phyloP scores from a whole-genome alignment of 345 rosid species.

The Hypericum perforatum region DNA sequence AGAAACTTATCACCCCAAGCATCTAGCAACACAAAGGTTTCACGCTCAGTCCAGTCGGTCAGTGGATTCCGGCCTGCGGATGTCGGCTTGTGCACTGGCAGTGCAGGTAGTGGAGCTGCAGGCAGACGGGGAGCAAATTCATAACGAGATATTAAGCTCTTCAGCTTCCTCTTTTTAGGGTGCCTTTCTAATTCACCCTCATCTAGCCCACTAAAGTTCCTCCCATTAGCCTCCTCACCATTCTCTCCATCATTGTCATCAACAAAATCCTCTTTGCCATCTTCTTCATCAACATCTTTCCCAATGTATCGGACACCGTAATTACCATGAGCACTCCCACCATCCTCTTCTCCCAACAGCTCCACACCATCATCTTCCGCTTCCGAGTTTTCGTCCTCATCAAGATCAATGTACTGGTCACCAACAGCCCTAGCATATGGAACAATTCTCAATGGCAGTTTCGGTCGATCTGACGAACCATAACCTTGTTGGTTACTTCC shows the following conservation, averaged over 20 bases:
- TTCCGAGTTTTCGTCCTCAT: constrained; percentile 27
- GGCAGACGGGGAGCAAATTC: constrained; percentile 82
- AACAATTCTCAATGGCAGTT: constrained; percentile 38
- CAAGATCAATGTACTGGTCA: constrained; percentile 24
- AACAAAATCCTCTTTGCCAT: constrained; percentile 10
- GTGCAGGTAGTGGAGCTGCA: constrained; percentile 19
- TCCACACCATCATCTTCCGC: constrained; percentile 24
- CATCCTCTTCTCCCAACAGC: constrained; percentile 31
- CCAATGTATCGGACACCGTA: constrained; percentile 28
- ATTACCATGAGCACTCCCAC: constrained; percentile 20
- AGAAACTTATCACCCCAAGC: constrained; percentile 90
- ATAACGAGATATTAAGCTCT: constrained; percentile 57
- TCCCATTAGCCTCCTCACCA: constrained; percentile 21
- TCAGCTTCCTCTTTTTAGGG: constrained; percentile 64
- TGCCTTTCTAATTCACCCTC: constrained; percentile 41
- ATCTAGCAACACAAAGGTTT: constrained; percentile 69
- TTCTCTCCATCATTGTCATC: constrained; percentile 31
- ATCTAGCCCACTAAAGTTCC: constrained; percentile 14
- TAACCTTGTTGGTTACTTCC: constrained; percentile 31
- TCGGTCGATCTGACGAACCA: constrained; percentile 42
- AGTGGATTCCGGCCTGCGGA: constrained; percentile 49
- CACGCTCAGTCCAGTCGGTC: constrained; percentile 86
- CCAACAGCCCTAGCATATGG: constrained; percentile 24
- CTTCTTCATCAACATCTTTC: constrained; percentile 29
- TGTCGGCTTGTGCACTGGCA: constrained; percentile 29